phyloP scores from a whole-genome alignment of 257 asterid genomes.

The Echites panduratus region DNA sequence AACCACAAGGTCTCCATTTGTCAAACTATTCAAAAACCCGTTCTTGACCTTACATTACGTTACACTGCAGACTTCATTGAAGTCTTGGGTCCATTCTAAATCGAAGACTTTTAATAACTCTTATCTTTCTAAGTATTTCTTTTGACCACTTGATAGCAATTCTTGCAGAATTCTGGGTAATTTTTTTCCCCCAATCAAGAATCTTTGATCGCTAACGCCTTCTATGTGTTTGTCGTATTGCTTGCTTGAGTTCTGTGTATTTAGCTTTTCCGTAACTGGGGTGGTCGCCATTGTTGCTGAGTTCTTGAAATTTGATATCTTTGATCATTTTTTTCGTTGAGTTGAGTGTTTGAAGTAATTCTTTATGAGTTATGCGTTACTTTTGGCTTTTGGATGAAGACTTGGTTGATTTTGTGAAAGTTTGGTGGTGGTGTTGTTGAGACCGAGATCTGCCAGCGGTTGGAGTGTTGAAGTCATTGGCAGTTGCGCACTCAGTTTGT shows the following conservation, averaged over 20 bases:
- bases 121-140: neutral
- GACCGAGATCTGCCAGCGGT: conserved; percentile 32
- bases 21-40: neutral
- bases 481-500: neutral
- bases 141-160: neutral
- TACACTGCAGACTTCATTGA: neutral
- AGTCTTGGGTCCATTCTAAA: neutral
- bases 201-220: neutral
- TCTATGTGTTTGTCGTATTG: neutral
- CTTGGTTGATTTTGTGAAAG: neutral
- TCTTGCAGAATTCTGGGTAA: neutral
- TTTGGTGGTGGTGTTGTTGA: conserved; percentile 17
- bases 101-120: neutral
- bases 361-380: neutral
- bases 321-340: neutral
- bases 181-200: neutral
- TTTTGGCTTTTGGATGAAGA: conserved; percentile 7
- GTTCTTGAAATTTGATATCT: neutral
- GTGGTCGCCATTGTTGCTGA: neutral
- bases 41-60: no score
- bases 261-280: neutral
- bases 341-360: neutral
- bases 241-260: neutral
- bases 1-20: neutral
- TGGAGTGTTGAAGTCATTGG: conserved; percentile 9